phyloP scores from a whole-genome alignment of 176 grass and related monocot genomes.

The Aegilops bicornis region DNA sequence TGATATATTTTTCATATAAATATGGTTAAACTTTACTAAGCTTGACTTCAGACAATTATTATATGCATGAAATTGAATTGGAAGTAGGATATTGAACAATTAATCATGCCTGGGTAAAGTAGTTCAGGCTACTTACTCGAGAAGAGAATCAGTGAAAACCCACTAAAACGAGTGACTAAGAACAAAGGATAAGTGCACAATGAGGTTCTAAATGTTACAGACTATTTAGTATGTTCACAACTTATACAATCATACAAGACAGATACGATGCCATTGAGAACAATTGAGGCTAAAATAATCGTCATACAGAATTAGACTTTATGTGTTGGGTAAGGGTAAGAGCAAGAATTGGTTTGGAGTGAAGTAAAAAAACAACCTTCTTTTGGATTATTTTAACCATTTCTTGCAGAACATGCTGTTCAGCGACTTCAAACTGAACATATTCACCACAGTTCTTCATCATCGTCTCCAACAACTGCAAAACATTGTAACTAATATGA shows the following conservation, averaged over 20 bases:
- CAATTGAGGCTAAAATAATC: background rate
- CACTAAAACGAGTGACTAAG: background rate
- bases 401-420: constrained; percentile 75
- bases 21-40: no score
- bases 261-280: constrained; percentile 8
- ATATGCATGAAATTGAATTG: background rate
- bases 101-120: background rate
- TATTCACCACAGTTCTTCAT: constrained; percentile 87
- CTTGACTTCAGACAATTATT: no score
- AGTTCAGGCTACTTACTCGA: constrained; percentile 7
- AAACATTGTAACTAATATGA: constrained; percentile 9
- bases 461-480: constrained; percentile 95
- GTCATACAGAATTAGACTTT: no score
- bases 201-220: background rate
- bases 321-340: background rate
- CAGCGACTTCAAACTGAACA: constrained; percentile 74
- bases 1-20: no score
- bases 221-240: background rate
- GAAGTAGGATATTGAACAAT: background rate
- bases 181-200: background rate
- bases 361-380: constrained; percentile 59
- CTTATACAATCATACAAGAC: background rate
- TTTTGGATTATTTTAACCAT: constrained; percentile 96
- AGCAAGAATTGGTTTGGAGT: background rate
- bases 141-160: background rate